These are phyloP conservation scores for Bifiguratus adelaidae DNA, from an alignment of 192 early-diverging fungal genomes.

Conservation along the genomic window DNA sequence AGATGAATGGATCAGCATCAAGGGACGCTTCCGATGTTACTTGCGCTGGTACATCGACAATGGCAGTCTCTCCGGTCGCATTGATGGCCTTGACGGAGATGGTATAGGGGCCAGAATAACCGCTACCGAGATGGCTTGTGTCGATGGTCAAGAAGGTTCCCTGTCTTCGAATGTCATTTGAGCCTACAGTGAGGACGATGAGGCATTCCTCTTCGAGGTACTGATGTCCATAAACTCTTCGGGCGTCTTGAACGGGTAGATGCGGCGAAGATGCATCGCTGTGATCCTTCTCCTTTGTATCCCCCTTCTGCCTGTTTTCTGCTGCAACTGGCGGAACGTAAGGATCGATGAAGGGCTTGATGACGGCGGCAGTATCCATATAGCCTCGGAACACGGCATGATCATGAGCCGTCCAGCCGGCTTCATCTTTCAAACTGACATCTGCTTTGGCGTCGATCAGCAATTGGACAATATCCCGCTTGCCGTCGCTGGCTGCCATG, in stretches of 20 bases:
- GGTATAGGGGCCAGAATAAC: slow-evolving; percentile 5
- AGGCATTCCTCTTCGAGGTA: slow-evolving; percentile 47
- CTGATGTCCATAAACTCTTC: slow-evolving; percentile 47
- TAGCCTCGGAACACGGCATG: slow-evolving; percentile 52
- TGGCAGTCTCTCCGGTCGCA: slow-evolving; percentile 41
- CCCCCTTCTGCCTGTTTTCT: slow-evolving; percentile 1
- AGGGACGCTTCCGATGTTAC: too few relatives aligned
- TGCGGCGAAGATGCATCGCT: too few relatives aligned
- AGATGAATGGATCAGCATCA: too few relatives aligned
- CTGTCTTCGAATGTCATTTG: slow-evolving; percentile 37
- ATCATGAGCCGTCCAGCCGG: slow-evolving; percentile 49
- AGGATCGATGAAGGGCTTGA: slow-evolving; percentile 17
- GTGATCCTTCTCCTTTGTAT: too few relatives aligned
- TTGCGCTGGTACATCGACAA: slow-evolving; percentile 43
- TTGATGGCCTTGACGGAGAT: slow-evolving; percentile 43
- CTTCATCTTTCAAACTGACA: slow-evolving; percentile 27
- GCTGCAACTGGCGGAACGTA: neutral
- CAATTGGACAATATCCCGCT: slow-evolving; percentile 33
- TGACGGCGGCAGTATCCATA: slow-evolving; percentile 28
- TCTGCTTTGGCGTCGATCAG: slow-evolving; percentile 42
- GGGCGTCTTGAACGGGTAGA: too few relatives aligned
- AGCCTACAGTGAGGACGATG: slow-evolving; percentile 55
- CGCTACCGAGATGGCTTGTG: slow-evolving; percentile 16
- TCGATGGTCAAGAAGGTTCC: slow-evolving; percentile 27
- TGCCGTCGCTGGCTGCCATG: slow-evolving; percentile 44